Base-by-base conservation (phyloP, 2,329 filamentous ascomycete genomes). In the Cladorrhinum sp. region DNA sequence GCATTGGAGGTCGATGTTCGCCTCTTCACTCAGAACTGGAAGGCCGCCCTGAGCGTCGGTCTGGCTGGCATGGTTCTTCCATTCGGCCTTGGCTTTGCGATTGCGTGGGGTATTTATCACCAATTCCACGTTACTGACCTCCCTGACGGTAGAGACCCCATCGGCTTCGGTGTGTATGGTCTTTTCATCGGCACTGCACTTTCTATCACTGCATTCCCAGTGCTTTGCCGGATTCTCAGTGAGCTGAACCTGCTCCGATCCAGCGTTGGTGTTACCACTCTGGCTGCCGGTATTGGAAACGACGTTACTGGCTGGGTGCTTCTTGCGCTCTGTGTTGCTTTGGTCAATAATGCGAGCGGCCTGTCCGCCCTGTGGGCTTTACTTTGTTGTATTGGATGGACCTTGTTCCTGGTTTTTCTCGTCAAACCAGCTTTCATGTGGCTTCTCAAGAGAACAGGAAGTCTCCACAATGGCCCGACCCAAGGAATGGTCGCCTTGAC, bases 301-400 rank as follows among this genome's bases (percentile, higher is more conserved):
- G 93, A 98, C 70, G 92, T 95, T 16, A 85, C 89, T 2, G 91
- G 91, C 60, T 98, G 93, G 93, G 88, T 97, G 65, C 79, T 98
- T 16, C 86, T 98, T 23, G 93, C 93, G 0, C 87, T 98, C 25
- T 97, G 93, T 67, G 93, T 98, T 32, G 91, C 93, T 0, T 82
- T 98, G 24, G 93, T 96, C 69, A 98, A 98, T 71, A 92, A 93
- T 27, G 87, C 86, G 16, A 88, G 83, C 50, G 93, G 93, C 0
- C 74, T 98, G 20, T 88, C 91, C 0, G 92, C 93, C 0, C 81
- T 98, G 0, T 98, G 86, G 76, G 92, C 96, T 5, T 77, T 98
- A 5, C 81, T 98, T 12, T 86, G 87, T 23, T 87, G 85, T 53
- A 76, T 89, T 16, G 93, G 84, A 45, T 98, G 89, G 77, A 82